phyloP scores from a whole-genome alignment of 345 rosid species.

The Raphanus raphanistrum region DNA sequence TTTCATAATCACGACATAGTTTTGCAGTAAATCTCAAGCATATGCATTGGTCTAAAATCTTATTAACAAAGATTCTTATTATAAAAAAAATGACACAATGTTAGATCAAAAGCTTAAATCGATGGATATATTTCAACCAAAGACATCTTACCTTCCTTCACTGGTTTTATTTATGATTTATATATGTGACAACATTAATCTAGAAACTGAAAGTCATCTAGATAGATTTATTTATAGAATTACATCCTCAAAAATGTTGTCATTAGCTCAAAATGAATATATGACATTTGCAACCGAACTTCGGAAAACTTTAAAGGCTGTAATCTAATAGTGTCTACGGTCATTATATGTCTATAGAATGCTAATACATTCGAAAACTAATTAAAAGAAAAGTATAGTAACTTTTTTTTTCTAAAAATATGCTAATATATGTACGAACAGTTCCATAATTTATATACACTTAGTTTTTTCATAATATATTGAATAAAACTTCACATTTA shows the following conservation, averaged over 20 bases:
- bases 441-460: background rate
- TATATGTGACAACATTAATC: background rate
- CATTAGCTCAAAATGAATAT: no score
- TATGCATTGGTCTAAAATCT: background rate
- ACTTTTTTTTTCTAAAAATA: no score
- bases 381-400: background rate
- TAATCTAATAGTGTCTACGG: background rate
- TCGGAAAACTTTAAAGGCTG: no score
- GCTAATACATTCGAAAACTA: background rate
- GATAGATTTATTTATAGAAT: background rate
- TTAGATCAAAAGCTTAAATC: conserved; percentile 28
- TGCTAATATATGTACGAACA: background rate
- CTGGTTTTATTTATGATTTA: background rate
- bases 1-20: background rate
- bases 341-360: background rate
- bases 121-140: conserved; percentile 2
- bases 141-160: conserved; percentile 17
- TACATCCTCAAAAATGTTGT: background rate
- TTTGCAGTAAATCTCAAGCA: background rate
- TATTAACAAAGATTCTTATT: conserved; percentile 1
- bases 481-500: background rate
- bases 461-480: no score
- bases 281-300: background rate
- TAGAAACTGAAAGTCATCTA: background rate
- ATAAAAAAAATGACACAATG: background rate